Evolutionary conservation across 2,329 filamentous ascomycete genomes (phyloP).

Genomic region (Tympanopsis confertula): DNA sequence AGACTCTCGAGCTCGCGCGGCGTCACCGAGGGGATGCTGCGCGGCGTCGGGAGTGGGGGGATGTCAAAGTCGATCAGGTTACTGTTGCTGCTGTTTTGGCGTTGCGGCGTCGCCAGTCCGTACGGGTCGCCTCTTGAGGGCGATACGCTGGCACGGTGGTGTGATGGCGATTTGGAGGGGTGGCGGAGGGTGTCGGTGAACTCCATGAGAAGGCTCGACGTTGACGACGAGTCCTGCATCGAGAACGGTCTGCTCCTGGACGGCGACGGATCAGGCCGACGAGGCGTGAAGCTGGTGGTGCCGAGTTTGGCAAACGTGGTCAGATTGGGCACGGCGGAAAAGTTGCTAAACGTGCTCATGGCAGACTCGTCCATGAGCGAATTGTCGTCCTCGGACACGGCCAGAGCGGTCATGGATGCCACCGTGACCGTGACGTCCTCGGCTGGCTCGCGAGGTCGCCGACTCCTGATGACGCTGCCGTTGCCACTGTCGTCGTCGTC

Average conservation of each 20-base stretch:
- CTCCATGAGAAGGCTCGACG: constrained; percentile 72
- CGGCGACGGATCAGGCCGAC: constrained; percentile 18
- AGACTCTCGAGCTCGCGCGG: constrained; percentile 84
- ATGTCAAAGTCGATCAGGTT: constrained; percentile 43
- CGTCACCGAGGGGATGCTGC: constrained; percentile 81
- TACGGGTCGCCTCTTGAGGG: background rate
- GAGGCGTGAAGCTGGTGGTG: constrained; percentile 31
- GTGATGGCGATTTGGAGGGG: constrained; percentile 10
- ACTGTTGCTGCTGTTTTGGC: constrained; percentile 5
- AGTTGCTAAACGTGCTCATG: constrained; percentile 77
- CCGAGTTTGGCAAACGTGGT: constrained; percentile 69
- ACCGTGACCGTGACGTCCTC: constrained; percentile 16
- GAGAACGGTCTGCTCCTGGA: constrained; percentile 25
- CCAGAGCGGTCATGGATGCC: background rate
- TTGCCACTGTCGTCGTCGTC: constrained; percentile 18
- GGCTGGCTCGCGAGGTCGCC: constrained; percentile 6
- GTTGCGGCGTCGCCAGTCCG: background rate
- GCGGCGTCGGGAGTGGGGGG: constrained; percentile 82
- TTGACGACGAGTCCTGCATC: constrained; percentile 40
- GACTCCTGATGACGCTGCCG: constrained; percentile 13
- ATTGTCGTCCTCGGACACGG: constrained; percentile 17
- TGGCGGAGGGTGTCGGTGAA: constrained; percentile 65
- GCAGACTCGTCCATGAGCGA: constrained; percentile 56
- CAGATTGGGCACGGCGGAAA: constrained; percentile 81
- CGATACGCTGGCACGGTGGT: background rate